phyloP scores from a whole-genome alignment of 2,329 filamentous ascomycete species.

The Fonsecaea monophora region DNA sequence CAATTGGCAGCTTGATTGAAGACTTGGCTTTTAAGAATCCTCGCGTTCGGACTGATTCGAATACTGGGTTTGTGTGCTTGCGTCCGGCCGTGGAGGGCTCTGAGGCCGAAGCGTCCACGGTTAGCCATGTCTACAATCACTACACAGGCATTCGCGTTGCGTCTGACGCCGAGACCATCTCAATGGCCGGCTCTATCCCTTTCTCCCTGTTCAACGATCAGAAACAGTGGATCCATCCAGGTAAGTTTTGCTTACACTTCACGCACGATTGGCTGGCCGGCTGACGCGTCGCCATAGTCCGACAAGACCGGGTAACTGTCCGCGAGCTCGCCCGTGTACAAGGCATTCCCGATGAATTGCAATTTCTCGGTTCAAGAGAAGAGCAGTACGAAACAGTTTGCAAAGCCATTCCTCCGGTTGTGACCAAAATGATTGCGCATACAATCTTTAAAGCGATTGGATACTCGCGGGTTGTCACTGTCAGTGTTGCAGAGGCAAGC shows the following conservation, averaged over 20 bases:
- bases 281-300: slow-evolving; percentile 13
- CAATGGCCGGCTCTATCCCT: background rate
- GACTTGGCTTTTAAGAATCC: slow-evolving; percentile 22
- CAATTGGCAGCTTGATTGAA: slow-evolving; percentile 7
- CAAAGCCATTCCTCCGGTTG: slow-evolving; percentile 29
- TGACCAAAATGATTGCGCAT: slow-evolving; percentile 22
- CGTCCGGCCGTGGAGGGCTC: background rate
- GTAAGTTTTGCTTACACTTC: slow-evolving; percentile 1
- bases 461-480: background rate
- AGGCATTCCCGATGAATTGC: slow-evolving; percentile 35
- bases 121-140: slow-evolving; percentile 24
- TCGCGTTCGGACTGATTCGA: background rate
- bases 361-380: slow-evolving; percentile 24
- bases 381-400: slow-evolving; percentile 26
- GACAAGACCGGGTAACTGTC: slow-evolving; percentile 29
- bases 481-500: background rate
- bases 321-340: slow-evolving; percentile 36
- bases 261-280: background rate
- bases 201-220: background rate
- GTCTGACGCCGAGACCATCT: background rate
- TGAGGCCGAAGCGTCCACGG: background rate
- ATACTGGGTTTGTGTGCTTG: slow-evolving; percentile 18
- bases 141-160: slow-evolving; percentile 15
- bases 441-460: slow-evolving; percentile 15
- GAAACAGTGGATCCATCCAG: slow-evolving; percentile 26